These are phyloP conservation scores for Colletotrichum paranaense DNA, from an alignment of 2,329 filamentous ascomycete species.

Conservation along the genomic window DNA sequence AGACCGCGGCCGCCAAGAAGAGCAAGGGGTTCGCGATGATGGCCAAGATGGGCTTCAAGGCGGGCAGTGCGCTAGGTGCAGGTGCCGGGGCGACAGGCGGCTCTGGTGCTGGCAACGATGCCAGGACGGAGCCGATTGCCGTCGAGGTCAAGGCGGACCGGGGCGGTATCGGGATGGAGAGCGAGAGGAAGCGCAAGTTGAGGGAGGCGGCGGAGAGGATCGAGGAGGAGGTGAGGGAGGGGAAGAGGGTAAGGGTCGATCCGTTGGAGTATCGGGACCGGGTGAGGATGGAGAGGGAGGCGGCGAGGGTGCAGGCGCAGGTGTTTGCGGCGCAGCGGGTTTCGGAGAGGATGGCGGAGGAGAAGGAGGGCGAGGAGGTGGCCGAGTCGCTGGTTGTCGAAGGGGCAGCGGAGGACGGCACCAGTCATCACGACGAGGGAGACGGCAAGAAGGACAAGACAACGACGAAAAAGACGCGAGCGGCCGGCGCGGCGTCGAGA, in stretches of 20 bases:
- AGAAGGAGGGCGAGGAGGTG: constrained; percentile 45
- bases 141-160: constrained; percentile 82
- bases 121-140: constrained; percentile 75
- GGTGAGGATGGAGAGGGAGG: constrained; percentile 76
- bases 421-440: too few relatives aligned
- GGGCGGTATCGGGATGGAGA: constrained; percentile 85
- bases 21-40: constrained; percentile 97
- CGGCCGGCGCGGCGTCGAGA: constrained; percentile 50
- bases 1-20: constrained; percentile 62
- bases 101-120: constrained; percentile 57
- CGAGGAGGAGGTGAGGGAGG: constrained; percentile 52
- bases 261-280: constrained; percentile 80
- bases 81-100: constrained; percentile 38
- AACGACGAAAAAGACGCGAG: constrained; percentile 45
- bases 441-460: constrained; percentile 44
- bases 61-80: constrained; percentile 78
- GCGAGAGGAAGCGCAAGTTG: constrained; percentile 82
- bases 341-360: constrained; percentile 79
- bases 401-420: neutral
- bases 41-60: constrained; percentile 91
- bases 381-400: neutral
- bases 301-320: constrained; percentile 74
- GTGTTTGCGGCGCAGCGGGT: constrained; percentile 84
- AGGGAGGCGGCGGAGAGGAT: constrained; percentile 68
- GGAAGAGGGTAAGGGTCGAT: constrained; percentile 72